phyloP scores from a whole-genome alignment of 495 filamentous ascomycete genomes.

The Pyronema domesticum region DNA sequence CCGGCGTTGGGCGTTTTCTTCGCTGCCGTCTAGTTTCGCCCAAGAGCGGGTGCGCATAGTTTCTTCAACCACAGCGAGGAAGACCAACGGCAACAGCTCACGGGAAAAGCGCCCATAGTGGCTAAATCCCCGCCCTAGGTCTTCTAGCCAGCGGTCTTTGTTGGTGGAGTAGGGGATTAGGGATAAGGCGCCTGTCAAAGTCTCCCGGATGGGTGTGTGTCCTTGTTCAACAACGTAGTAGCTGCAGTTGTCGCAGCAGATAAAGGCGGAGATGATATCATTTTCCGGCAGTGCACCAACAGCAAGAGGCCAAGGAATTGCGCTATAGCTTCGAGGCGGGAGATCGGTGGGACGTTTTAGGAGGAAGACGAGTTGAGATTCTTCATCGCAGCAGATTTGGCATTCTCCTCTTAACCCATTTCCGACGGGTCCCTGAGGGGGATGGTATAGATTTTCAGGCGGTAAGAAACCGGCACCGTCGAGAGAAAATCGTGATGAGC shows the following conservation, averaged over 20 bases:
- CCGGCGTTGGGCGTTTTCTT: slow-evolving; percentile 19
- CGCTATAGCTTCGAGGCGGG: neutral
- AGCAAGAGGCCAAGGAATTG: slow-evolving; percentile 13
- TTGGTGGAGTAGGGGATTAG: slow-evolving; percentile 12
- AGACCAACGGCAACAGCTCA: slow-evolving; percentile 23
- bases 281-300: slow-evolving; percentile 15
- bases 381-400: slow-evolving; percentile 26
- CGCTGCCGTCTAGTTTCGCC: slow-evolving; percentile 15
- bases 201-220: slow-evolving; percentile 15
- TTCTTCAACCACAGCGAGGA: slow-evolving; percentile 25
- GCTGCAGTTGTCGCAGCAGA: slow-evolving; percentile 23
- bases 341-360: slow-evolving; percentile 21
- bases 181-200: slow-evolving; percentile 11
- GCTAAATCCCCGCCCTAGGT: slow-evolving; percentile 23
- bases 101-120: slow-evolving; percentile 13
- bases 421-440: neutral
- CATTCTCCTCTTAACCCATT: slow-evolving; percentile 24
- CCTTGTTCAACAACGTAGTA: slow-evolving; percentile 9
- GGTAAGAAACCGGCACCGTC: no score
- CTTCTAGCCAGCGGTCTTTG: slow-evolving; percentile 15
- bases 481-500: no score
- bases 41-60: slow-evolving; percentile 24
- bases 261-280: slow-evolving; percentile 24
- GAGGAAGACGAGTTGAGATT: slow-evolving; percentile 25
- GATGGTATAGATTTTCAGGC: no score